phyloP scores from a whole-genome alignment of 495 filamentous ascomycete genomes.

The Annulohypoxylon nitens region DNA sequence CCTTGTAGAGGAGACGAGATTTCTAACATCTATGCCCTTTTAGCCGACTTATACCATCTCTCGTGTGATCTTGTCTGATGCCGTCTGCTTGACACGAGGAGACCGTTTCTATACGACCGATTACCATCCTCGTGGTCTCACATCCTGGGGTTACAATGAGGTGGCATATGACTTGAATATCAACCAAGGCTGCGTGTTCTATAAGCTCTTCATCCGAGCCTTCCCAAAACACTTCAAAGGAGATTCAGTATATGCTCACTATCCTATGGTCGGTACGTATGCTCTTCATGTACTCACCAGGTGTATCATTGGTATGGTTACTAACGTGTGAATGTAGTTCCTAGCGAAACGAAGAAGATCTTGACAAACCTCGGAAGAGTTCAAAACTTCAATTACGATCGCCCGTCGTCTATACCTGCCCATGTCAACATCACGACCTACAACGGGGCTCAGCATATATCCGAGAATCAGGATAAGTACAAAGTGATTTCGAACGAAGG shows the following conservation, averaged over 20 bases:
- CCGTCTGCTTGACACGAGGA: constrained; percentile 84
- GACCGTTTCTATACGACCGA: constrained; percentile 86
- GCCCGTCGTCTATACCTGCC: constrained; percentile 66
- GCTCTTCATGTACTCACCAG: background rate
- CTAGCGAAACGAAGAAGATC: constrained; percentile 76
- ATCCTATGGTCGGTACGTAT: constrained; percentile 71
- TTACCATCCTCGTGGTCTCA: constrained; percentile 80
- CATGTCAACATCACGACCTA: constrained; percentile 71
- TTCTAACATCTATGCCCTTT: constrained; percentile 15
- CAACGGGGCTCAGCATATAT: constrained; percentile 71
- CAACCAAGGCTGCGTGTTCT: constrained; percentile 86
- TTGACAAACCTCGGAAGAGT: constrained; percentile 77
- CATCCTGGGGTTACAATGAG: constrained; percentile 83
- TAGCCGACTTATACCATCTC: constrained; percentile 83
- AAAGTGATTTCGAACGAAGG: constrained; percentile 71
- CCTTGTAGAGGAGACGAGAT: background rate
- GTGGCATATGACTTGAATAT: constrained; percentile 78
- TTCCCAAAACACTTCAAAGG: constrained; percentile 84
- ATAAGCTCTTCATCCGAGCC: constrained; percentile 82
- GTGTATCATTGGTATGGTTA: background rate
- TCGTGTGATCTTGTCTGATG: constrained; percentile 86
- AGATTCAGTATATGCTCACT: constrained; percentile 89
- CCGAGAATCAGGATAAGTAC: constrained; percentile 74
- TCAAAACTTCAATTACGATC: constrained; percentile 77
- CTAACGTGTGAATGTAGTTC: constrained; percentile 37